Percentiles rank a stretch among this genome's conserved stretches.
Conservation (phyloP, 2,329 filamentous ascomycete species). For the Kalaharituber pfeilii region DNA sequence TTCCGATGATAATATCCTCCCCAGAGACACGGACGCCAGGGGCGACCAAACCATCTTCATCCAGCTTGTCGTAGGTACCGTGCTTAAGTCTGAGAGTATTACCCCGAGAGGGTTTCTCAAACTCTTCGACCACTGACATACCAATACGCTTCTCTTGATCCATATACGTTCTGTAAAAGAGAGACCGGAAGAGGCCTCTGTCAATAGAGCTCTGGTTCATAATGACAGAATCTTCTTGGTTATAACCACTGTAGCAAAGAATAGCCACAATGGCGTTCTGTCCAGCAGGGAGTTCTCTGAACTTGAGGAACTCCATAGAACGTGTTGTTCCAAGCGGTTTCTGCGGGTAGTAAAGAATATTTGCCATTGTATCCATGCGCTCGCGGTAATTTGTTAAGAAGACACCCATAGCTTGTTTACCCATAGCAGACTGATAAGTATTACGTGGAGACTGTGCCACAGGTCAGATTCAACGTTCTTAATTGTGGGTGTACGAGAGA, state of each 20-base stretch:
- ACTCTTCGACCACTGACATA: conserved; percentile 78
- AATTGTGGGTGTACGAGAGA: not conserved
- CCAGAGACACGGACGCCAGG: conserved; percentile 89
- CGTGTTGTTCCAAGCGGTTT: conserved; percentile 90
- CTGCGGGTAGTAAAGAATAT: conserved; percentile 96
- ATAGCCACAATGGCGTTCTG: conserved; percentile 98
- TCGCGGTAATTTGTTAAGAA: conserved; percentile 94
- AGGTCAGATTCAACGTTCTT: conserved; percentile 24
- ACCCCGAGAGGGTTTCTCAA: conserved; percentile 80
- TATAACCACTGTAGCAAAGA: conserved; percentile 93
- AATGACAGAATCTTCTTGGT: conserved; percentile 99
- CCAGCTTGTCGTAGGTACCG: conserved; percentile 91
- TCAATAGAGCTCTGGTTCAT: conserved; percentile 99
- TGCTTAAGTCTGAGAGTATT: conserved; percentile 88
- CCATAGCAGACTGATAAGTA: conserved; percentile 98
- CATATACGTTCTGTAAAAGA: conserved; percentile 95
- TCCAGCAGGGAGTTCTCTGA: conserved; percentile 87
- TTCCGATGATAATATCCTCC: conserved; percentile 97
- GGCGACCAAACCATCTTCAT: conserved; percentile 86
- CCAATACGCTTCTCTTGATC: conserved; percentile 94
- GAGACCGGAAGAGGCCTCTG: conserved; percentile 84
- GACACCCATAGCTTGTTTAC: conserved; percentile 99
- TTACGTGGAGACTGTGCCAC: conserved; percentile 70
- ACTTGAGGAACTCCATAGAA: conserved; percentile 97
- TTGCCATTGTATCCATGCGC: conserved; percentile 99